These are phyloP conservation scores for Sabuloglossum arenarium DNA, from an alignment of 495 filamentous ascomycete genomes.

Conservation along the genomic window DNA sequence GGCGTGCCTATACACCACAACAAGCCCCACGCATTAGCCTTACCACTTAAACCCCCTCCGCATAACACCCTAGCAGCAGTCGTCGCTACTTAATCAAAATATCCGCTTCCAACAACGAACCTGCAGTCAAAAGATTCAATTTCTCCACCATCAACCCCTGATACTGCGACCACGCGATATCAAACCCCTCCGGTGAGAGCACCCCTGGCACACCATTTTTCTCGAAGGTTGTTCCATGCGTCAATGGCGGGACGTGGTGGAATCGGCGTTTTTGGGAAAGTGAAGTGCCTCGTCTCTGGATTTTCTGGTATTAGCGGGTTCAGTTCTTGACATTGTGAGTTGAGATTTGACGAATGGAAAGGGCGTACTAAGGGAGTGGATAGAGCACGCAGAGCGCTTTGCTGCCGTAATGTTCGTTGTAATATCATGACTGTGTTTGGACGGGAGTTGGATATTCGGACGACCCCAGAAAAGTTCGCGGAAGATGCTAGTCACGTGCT, in stretches of 20 bases:
- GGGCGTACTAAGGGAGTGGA: not conserved
- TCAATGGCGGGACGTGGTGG: conserved; percentile 15
- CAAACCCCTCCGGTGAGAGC: conserved; percentile 40
- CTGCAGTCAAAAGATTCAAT: conserved; percentile 51
- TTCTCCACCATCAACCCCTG: conserved; percentile 48
- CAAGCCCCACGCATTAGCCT: not conserved
- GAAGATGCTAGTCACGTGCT: not conserved
- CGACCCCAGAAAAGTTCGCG: not conserved
- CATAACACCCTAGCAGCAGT: not conserved
- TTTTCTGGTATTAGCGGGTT: not conserved
- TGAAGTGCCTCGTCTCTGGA: not conserved
- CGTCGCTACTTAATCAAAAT: not conserved
- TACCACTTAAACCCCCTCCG: not conserved
- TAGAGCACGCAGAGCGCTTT: not conserved
- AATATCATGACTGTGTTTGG: not conserved
- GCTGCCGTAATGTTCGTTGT: not conserved
- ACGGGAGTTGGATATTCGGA: not conserved
- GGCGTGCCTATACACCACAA: conserved; percentile 27
- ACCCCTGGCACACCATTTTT: conserved; percentile 45
- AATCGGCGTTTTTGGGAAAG: not conserved
- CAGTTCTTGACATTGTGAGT: not conserved
- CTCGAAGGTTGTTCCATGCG: conserved; percentile 27
- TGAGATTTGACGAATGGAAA: not conserved
- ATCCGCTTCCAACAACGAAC: conserved; percentile 24
- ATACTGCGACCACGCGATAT: conserved; percentile 68